These are phyloP conservation scores for Trypanosoma platydactyli DNA, from an alignment of 208 protist species.

Conservation along the genomic window DNA sequence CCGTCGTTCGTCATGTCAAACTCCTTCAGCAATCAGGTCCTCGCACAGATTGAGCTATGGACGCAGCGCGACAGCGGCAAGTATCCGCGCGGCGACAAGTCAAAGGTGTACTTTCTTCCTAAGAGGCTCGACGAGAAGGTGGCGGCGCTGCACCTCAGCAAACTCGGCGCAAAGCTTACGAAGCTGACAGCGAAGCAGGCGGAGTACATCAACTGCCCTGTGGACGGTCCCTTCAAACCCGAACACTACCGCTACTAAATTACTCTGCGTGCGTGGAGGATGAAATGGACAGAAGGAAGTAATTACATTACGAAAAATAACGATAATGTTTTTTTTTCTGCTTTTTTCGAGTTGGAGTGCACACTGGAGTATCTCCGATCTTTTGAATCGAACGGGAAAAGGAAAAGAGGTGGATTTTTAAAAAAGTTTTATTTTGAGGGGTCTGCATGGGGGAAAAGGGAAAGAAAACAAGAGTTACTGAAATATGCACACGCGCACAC, in stretches of 20 bases:
- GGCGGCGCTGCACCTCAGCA: slow-evolving; percentile 96
- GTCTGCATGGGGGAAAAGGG: too few relatives aligned
- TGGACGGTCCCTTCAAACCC: slow-evolving; percentile 98
- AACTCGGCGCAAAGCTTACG: slow-evolving; percentile 98
- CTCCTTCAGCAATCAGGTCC: slow-evolving; percentile 99
- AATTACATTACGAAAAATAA: slow-evolving; percentile 11
- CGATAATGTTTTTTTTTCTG: slow-evolving; percentile 18
- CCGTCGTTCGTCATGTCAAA: slow-evolving; percentile 99
- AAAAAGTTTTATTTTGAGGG: too few relatives aligned
- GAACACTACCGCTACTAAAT: slow-evolving; percentile 99
- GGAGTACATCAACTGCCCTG: slow-evolving; percentile 97
- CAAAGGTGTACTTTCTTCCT: slow-evolving; percentile 97
- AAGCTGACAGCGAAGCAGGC: slow-evolving; percentile 95
- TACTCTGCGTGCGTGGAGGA: background rate
- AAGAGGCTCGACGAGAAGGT: slow-evolving; percentile 99
- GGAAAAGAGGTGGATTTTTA: too few relatives aligned
- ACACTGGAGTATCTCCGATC: too few relatives aligned
- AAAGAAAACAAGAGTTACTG: too few relatives aligned
- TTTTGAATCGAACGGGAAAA: too few relatives aligned
- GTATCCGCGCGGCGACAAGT: slow-evolving; percentile 92
- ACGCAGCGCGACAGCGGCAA: slow-evolving; percentile 90
- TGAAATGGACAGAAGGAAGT: background rate
- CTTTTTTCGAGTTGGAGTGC: too few relatives aligned
- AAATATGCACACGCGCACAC: too few relatives aligned
- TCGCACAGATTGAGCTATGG: slow-evolving; percentile 99